Evolutionary conservation across 805 yeast species (phyloP).

Genomic region (Wickerhamomyces subpelliculosus): DNA sequence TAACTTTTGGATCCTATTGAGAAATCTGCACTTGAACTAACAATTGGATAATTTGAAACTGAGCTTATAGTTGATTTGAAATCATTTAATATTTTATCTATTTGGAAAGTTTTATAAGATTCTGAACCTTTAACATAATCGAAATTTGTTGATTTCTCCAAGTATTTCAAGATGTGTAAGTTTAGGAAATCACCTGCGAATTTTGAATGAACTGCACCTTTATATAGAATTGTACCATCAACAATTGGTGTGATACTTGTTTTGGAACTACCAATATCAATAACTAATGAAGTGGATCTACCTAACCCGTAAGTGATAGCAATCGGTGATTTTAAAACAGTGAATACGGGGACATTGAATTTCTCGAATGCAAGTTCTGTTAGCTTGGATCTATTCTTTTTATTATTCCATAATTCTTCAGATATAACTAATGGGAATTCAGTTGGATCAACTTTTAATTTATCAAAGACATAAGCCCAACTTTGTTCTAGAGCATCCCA

Average conservation of each 20-base stretch:
- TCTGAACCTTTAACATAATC: conserved; percentile 23
- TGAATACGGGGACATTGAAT: conserved; percentile 68
- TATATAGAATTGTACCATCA: conserved; percentile 65
- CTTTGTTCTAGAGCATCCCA: conserved; percentile 63
- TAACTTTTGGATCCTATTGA: conserved; percentile 33
- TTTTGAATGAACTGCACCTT: conserved; percentile 58
- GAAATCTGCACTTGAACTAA: conserved; percentile 25
- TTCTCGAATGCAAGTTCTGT: conserved; percentile 72
- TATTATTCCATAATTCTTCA: conserved; percentile 66
- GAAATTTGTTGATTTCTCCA: conserved; percentile 25
- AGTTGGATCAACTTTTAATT: conserved; percentile 41
- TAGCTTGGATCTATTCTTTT: conserved; percentile 47
- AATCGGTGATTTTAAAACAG: conserved; percentile 68
- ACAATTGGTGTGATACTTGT: conserved; percentile 69
- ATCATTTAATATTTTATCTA: conserved; percentile 37
- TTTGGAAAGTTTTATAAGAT: conserved; percentile 32
- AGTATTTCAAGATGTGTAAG: conserved; percentile 49
- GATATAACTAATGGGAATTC: conserved; percentile 63
- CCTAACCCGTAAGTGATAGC: conserved; percentile 77
- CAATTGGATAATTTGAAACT: conserved; percentile 33
- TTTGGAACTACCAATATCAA: conserved; percentile 71
- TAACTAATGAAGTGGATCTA: conserved; percentile 67
- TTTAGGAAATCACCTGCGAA: conserved; percentile 84
- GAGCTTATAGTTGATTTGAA: conserved; percentile 38
- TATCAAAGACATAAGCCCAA: conserved; percentile 60